Base-by-base conservation (phyloP, 129 eudicot species). In the Chrysanthemum seticuspe region DNA sequence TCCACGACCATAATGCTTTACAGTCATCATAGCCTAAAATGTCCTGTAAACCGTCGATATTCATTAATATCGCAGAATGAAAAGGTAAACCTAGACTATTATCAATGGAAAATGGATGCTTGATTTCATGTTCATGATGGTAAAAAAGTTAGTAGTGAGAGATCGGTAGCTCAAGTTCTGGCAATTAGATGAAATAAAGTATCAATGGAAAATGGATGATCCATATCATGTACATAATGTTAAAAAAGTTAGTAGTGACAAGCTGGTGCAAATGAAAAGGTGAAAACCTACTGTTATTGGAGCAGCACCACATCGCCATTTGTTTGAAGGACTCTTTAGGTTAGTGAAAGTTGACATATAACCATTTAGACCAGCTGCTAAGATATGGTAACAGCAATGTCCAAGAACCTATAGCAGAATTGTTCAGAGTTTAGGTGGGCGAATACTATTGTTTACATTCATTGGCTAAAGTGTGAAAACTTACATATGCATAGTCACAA, bases 251-350 rank as follows among this genome's bases (percentile, higher is more conserved):
- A n/a, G n/a, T n/a, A n/a, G n/a, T 44, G 16, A 48, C 55, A 58
- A 25, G 31, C 23, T 27, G 56, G 40, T 48, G 48, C 9, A 55
- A 19, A 18, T 19, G 52, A 40, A 15, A 9, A 49, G 59, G 2
- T 23, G 29, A 86, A 75, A 73, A 62, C 80, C 27, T 90, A 94
- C 99, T 15, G 99, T 81, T 49, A 95, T 90, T 47, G 99, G 99
- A 78, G 99, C 96, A 81, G 99, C 99, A 81, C 97, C 99, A 76
- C 99, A 95, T 0, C 83, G 85, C 99, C 99, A 95, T 83, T 90
- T 95, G 74, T 90, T 88, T 50, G 87, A 85, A n/a, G 97, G 99
- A 60, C 79, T 88, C 72, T 95, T 95, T 64, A 95, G 83, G 91
- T 95, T 95, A n/a, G 87, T 90, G 47, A 86, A 81, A 69, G 99